Conservation (phyloP, 345 rosid genomes). For the Barbarea vulgaris region DNA sequence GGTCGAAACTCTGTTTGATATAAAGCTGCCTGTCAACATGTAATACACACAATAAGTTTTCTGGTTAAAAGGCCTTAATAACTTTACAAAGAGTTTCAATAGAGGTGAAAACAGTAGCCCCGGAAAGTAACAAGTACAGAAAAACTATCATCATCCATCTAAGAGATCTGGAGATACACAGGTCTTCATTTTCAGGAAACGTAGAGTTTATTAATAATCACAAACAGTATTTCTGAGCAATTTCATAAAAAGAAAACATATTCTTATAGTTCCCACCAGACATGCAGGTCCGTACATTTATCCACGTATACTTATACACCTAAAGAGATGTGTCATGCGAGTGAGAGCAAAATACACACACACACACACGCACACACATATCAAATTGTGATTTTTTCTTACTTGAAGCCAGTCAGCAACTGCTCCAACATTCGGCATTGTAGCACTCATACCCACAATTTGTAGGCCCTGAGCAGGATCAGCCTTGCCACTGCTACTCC, state of each 20-base stretch:
- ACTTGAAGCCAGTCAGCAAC: slow-evolving; percentile 99
- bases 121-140: background rate
- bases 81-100: slow-evolving; percentile 13
- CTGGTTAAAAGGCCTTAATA: slow-evolving; percentile 7
- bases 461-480: slow-evolving; percentile 87
- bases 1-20: slow-evolving; percentile 96
- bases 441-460: slow-evolving; percentile 99
- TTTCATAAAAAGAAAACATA: background rate
- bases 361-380: background rate
- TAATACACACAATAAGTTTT: slow-evolving; percentile 23
- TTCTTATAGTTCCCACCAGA: slow-evolving; percentile 4
- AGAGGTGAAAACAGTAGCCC: slow-evolving; percentile 28
- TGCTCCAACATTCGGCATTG: slow-evolving; percentile 98
- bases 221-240: background rate
- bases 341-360: slow-evolving; percentile 3
- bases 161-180: slow-evolving; percentile 10
- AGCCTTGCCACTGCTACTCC: slow-evolving; percentile 73
- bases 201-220: background rate
- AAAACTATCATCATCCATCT: slow-evolving; percentile 19
- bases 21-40: slow-evolving; percentile 73
- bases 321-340: slow-evolving; percentile 10
- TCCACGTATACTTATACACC: slow-evolving; percentile 3
- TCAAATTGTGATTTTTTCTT: slow-evolving; percentile 40
- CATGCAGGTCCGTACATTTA: background rate
- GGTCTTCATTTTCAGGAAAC: background rate